A percentile compares a stretch with the other conserved stretches of the same genome.
Conservation (phyloP, 371 early-diverging fungal species). For the Syncephalastrum contaminatum region DNA sequence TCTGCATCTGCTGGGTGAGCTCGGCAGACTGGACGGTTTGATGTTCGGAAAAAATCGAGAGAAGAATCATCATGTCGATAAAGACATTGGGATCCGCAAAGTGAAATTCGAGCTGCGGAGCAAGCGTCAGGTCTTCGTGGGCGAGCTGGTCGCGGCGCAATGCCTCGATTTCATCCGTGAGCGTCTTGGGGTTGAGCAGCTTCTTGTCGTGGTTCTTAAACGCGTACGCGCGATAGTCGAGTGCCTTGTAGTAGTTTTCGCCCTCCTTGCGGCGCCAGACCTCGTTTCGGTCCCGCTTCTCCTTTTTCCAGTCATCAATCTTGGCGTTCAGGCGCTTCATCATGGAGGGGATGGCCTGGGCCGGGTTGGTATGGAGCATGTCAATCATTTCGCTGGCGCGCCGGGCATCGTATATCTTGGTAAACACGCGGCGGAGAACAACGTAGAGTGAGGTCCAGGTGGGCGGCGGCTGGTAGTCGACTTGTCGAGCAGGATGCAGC, state of each 20-base stretch:
- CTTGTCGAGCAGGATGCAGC: conserved; percentile 53
- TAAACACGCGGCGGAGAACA: conserved; percentile 59
- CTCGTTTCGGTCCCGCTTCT: conserved; percentile 80
- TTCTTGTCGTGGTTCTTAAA: conserved; percentile 90
- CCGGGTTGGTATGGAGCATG: conserved; percentile 88
- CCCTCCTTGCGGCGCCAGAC: conserved; percentile 94
- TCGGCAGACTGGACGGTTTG: conserved; percentile 13
- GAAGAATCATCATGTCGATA: conserved; percentile 62
- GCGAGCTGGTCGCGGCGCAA: conserved; percentile 45
- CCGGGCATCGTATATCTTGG: conserved; percentile 86
- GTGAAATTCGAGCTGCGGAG: conserved; percentile 62
- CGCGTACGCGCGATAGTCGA: conserved; percentile 91
- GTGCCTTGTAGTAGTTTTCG: conserved; percentile 95
- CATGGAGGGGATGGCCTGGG: conserved; percentile 92
- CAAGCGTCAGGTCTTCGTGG: conserved; percentile 18
- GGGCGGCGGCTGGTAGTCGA: conserved; percentile 63
- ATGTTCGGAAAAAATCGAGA: too few relatives aligned
- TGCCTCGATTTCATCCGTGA: conserved; percentile 84
- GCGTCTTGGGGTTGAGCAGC: conserved; percentile 67
- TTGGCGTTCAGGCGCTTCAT: conserved; percentile 94
- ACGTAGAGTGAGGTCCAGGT: too few relatives aligned
- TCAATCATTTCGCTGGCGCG: conserved; percentile 89
- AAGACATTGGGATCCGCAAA: conserved; percentile 65
- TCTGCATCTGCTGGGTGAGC: conserved; percentile 27
- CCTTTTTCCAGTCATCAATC: conserved; percentile 91